These are phyloP conservation scores for Trifolium pratense DNA, from an alignment of 306 rosid genomes.

Conservation along the genomic window DNA sequence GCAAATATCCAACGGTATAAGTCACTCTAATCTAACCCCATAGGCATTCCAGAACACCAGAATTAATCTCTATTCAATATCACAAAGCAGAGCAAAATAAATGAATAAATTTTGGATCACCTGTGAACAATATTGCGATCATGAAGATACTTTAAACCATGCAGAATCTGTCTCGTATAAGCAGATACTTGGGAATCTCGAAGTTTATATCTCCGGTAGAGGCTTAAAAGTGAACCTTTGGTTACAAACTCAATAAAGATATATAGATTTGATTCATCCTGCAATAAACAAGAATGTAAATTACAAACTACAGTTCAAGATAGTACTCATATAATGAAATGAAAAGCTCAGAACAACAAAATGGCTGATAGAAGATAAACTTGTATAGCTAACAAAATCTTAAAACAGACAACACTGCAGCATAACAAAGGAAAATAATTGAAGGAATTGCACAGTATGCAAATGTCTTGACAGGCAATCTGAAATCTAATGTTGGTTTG, in stretches of 20 bases:
- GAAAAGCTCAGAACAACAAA: slow-evolving; percentile 24
- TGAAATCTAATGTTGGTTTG: slow-evolving; percentile 6
- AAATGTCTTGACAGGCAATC: slow-evolving; percentile 18
- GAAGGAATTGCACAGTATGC: not conserved
- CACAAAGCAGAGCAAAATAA: slow-evolving; percentile 7
- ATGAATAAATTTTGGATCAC: not conserved
- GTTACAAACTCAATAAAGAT: slow-evolving; percentile 25
- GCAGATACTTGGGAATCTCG: slow-evolving; percentile 34
- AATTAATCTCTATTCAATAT: slow-evolving; percentile 7
- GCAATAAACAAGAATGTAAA: slow-evolving; percentile 13
- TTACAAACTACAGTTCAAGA: slow-evolving; percentile 29
- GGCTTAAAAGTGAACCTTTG: slow-evolving; percentile 29
- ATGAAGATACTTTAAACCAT: slow-evolving; percentile 28
- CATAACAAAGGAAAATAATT: slow-evolving; percentile 1
- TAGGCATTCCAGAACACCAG: slow-evolving; percentile 24
- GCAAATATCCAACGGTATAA: not conserved
- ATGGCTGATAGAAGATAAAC: slow-evolving; percentile 11
- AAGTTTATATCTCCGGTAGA: slow-evolving; percentile 34
- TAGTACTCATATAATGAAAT: slow-evolving; percentile 9
- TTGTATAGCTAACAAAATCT: slow-evolving; percentile 20
- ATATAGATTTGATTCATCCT: slow-evolving; percentile 30
- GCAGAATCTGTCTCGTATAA: slow-evolving; percentile 28
- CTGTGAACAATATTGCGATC: slow-evolving; percentile 32
- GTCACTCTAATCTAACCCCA: not conserved
- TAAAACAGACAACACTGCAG: slow-evolving; percentile 9